These are phyloP conservation scores for Aspergillus texensis DNA, from an alignment of 2,329 filamentous ascomycete genomes.

Conservation along the genomic window DNA sequence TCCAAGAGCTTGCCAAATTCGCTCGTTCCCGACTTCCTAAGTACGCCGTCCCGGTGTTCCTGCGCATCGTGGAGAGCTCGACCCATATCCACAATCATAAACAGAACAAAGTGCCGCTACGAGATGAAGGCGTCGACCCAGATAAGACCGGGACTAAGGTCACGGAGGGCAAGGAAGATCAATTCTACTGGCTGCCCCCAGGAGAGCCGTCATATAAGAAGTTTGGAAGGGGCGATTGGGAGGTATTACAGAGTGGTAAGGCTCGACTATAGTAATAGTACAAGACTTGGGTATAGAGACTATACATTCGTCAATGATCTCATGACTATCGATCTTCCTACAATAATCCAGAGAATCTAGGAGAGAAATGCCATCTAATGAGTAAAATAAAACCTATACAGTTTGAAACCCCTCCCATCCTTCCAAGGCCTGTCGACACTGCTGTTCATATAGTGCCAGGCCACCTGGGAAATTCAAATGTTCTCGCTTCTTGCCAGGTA, in stretches of 20 bases:
- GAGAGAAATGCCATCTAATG: too few relatives aligned
- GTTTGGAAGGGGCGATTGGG: constrained; percentile 64
- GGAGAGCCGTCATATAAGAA: constrained; percentile 58
- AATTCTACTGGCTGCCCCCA: constrained; percentile 55
- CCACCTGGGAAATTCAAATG: constrained; percentile 50
- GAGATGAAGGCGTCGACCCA: constrained; percentile 68
- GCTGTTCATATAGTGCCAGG: neutral
- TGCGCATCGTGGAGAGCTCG: constrained; percentile 59
- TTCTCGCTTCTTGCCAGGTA: constrained; percentile 60
- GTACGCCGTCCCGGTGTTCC: constrained; percentile 76
- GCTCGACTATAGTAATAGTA: constrained; percentile 47
- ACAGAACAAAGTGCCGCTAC: constrained; percentile 73
- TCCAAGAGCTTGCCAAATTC: constrained; percentile 61
- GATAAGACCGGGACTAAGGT: constrained; percentile 49
- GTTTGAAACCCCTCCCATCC: neutral
- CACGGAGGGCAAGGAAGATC: constrained; percentile 46
- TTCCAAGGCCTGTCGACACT: neutral
- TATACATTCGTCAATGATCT: neutral
- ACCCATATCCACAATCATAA: constrained; percentile 68
- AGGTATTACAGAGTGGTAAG: constrained; percentile 48
- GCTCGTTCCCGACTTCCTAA: constrained; percentile 63
- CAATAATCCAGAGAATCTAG: neutral
- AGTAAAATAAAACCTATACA: neutral
- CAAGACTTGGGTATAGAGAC: neutral
- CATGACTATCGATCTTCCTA: neutral